A percentile compares a stretch with the other conserved stretches of the same genome.
Evolutionary conservation across 2,329 filamentous ascomycete genomes (phyloP).

Genomic region (Trichoderma oligosporum): DNA sequence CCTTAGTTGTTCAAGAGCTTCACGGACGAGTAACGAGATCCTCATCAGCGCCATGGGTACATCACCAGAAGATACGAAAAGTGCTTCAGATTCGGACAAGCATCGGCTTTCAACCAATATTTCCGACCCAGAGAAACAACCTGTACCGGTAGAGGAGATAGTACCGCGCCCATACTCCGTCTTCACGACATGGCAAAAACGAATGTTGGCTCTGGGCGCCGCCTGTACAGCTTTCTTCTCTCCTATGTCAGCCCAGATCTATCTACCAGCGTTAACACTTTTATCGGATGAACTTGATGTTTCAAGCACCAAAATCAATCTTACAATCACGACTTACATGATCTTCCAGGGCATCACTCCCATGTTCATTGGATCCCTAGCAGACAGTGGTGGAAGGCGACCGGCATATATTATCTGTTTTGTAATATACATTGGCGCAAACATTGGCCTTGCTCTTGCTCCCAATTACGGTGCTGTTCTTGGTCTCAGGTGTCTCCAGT

Average conservation of each 20-base stretch:
- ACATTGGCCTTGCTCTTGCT: constrained; percentile 50
- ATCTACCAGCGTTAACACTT: constrained; percentile 50
- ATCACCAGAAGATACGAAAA: neutral
- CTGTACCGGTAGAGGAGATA: neutral
- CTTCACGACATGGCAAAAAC: constrained; percentile 40
- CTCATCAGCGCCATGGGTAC: neutral
- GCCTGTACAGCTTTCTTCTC: constrained; percentile 43
- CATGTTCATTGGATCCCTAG: constrained; percentile 53
- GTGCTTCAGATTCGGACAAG: constrained; percentile 3
- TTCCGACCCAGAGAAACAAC: constrained; percentile 22
- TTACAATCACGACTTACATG: constrained; percentile 54
- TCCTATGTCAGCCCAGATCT: constrained; percentile 48
- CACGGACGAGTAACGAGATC: neutral
- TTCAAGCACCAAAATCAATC: constrained; percentile 41
- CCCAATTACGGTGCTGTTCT: constrained; percentile 49
- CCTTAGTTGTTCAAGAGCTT: neutral
- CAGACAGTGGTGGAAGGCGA: constrained; percentile 51
- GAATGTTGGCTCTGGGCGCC: constrained; percentile 39
- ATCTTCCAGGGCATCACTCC: constrained; percentile 59
- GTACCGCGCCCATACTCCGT: constrained; percentile 34
- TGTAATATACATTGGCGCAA: constrained; percentile 49
- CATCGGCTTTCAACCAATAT: neutral
- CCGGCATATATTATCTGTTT: constrained; percentile 54
- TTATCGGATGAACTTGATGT: constrained; percentile 48
- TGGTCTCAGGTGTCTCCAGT: constrained; percentile 54